phyloP scores from a whole-genome alignment of 805 yeast species.

The Metschnikowia cubensis region DNA sequence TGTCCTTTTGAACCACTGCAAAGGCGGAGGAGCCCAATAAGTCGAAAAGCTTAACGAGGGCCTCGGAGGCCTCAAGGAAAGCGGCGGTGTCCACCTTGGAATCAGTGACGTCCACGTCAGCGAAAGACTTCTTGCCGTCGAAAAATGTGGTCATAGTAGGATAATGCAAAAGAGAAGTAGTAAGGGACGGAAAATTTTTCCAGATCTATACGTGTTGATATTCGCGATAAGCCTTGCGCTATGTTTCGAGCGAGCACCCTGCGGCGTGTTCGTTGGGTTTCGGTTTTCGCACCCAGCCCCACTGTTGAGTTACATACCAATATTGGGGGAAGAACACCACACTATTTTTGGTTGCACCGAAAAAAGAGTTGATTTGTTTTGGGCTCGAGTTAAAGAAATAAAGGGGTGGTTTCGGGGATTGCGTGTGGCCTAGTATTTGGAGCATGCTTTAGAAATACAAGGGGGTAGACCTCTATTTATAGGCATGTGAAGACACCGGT shows the following conservation, averaged over 20 bases:
- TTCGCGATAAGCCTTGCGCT: slow-evolving; percentile 5
- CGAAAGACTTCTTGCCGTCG: slow-evolving; percentile 70
- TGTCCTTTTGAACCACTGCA: slow-evolving; percentile 77
- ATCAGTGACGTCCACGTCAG: slow-evolving; percentile 64
- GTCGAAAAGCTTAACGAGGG: slow-evolving; percentile 78
- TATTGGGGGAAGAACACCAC: not conserved
- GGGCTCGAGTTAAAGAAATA: too few relatives aligned
- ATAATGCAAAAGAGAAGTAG: not conserved
- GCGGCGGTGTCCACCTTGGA: slow-evolving; percentile 67
- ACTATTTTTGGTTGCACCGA: not conserved
- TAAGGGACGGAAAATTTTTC: not conserved
- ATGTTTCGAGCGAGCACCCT: slow-evolving; percentile 1
- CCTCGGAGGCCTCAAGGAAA: slow-evolving; percentile 80
- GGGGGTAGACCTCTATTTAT: too few relatives aligned
- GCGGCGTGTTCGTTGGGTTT: not conserved
- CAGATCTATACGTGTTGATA: slow-evolving; percentile 1
- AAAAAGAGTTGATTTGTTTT: too few relatives aligned
- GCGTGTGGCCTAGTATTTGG: too few relatives aligned
- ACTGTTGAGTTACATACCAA: not conserved
- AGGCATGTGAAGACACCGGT: too few relatives aligned
- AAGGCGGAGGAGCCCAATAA: slow-evolving; percentile 83
- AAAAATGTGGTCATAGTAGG: slow-evolving; percentile 66
- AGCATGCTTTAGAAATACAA: too few relatives aligned
- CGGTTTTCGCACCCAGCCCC: slow-evolving; percentile 1
- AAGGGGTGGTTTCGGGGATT: too few relatives aligned